These are phyloP conservation scores for Eimeria tenella DNA, from an alignment of 169 alveolate species.

Conservation along the genomic window DNA sequence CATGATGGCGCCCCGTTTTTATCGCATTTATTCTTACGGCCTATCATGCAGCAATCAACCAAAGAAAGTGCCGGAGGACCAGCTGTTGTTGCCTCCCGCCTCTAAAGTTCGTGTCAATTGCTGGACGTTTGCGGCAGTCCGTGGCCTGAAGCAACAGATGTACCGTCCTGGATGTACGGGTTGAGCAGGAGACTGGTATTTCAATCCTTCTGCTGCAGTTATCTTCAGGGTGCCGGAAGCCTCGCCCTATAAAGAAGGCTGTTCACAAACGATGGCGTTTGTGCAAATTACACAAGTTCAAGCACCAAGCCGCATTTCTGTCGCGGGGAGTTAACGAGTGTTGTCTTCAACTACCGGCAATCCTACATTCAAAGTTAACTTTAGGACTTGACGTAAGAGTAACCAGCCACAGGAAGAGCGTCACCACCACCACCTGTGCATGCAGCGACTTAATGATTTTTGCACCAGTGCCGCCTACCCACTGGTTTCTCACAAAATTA, in stretches of 20 bases:
- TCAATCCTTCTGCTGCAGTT: background rate
- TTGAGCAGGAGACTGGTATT: background rate
- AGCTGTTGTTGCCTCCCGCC: background rate
- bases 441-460: background rate
- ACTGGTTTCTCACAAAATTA: no score
- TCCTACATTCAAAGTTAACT: no score
- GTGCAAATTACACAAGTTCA: no score
- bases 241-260: no score
- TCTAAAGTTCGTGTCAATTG: no score
- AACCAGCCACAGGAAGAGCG: background rate
- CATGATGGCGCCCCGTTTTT: background rate
- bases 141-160: no score
- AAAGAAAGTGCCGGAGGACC: background rate
- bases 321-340: no score
- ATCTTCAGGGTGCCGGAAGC: background rate
- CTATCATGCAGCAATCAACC: background rate
- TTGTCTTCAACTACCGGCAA: no score
- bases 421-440: constrained; percentile 6
- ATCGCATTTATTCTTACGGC: background rate
- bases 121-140: no score
- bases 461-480: no score
- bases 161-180: background rate
- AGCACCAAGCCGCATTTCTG: no score
- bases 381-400: background rate
- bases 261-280: no score